Evolutionary conservation across 106 monocot species (phyloP).

Genomic region (Platanthera zijinensis): DNA sequence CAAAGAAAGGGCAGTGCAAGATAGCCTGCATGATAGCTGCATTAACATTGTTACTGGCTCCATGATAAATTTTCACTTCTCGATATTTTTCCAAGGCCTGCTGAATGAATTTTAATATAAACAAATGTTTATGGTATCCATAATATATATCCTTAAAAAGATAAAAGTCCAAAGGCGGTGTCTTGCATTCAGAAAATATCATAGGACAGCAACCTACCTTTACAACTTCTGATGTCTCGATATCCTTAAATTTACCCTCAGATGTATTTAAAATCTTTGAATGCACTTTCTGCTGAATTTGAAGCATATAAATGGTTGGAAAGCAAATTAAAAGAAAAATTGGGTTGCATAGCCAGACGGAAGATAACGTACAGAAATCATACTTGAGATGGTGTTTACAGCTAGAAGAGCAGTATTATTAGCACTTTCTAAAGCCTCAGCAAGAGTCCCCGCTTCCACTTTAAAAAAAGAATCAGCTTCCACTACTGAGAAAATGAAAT

Average conservation of each 20-base stretch:
- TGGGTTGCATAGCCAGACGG: not conserved
- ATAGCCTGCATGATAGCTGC: conserved; percentile 76
- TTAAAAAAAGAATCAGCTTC: conserved; percentile 77
- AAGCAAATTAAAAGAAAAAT: conserved; percentile 3
- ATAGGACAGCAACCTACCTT: conserved; percentile 28
- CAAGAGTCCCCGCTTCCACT: conserved; percentile 66
- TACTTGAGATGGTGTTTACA: conserved; percentile 48
- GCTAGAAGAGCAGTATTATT: conserved; percentile 79
- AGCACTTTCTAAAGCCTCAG: conserved; percentile 77
- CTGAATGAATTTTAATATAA: conserved; percentile 11
- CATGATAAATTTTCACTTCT: conserved; percentile 72
- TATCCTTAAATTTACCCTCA: conserved; percentile 49
- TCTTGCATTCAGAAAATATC: conserved; percentile 1
- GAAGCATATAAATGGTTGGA: conserved; percentile 12
- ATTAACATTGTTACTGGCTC: conserved; percentile 63
- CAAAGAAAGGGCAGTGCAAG: conserved; percentile 46
- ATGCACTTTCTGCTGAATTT: conserved; percentile 38
- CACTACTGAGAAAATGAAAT: conserved; percentile 41
- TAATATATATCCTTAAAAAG: not conserved
- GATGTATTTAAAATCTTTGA: conserved; percentile 33
- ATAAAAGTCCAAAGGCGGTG: not conserved
- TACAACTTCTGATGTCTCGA: conserved; percentile 37
- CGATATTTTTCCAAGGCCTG: conserved; percentile 55
- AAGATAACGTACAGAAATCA: conserved; percentile 58
- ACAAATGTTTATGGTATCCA: not conserved